These are phyloP conservation scores for Rosellinia necatrix DNA, from an alignment of 2,329 filamentous ascomycete species.

Conservation along the genomic window DNA sequence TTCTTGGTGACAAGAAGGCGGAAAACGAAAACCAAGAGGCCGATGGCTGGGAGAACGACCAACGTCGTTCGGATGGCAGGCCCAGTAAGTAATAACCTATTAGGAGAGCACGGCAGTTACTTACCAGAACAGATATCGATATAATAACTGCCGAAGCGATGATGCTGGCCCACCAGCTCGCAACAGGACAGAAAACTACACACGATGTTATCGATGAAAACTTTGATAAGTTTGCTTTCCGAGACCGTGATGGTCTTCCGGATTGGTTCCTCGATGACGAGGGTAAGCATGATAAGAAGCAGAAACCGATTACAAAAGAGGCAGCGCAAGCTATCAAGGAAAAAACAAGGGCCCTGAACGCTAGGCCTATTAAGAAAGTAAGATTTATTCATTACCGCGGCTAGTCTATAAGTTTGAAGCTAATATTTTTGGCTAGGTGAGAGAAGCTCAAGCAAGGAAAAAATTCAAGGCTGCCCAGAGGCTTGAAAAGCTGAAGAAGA, in stretches of 20 bases:
- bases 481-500: slow-evolving; percentile 95
- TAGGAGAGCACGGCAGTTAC: slow-evolving; percentile 7
- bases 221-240: slow-evolving; percentile 92
- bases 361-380: slow-evolving; percentile 73
- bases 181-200: slow-evolving; percentile 79
- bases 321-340: slow-evolving; percentile 92
- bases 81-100: slow-evolving; percentile 51
- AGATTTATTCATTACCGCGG: not conserved
- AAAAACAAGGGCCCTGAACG: slow-evolving; percentile 72
- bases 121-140: slow-evolving; percentile 73
- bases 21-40: slow-evolving; percentile 63
- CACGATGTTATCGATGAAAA: slow-evolving; percentile 84
- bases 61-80: slow-evolving; percentile 65
- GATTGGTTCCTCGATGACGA: slow-evolving; percentile 99
- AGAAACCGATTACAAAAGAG: slow-evolving; percentile 89
- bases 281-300: slow-evolving; percentile 75
- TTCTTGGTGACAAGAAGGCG: slow-evolving; percentile 48
- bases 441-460: slow-evolving; percentile 94
- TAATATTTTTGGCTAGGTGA: slow-evolving; percentile 50
- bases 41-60: slow-evolving; percentile 69
- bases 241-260: slow-evolving; percentile 87
- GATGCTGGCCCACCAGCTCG: slow-evolving; percentile 92
- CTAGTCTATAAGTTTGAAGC: not conserved
- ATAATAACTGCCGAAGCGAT: slow-evolving; percentile 99
- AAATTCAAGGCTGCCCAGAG: slow-evolving; percentile 92